Base-by-base conservation (phyloP, 352 stramenopile species). In the Phytophthora constricta region DNA sequence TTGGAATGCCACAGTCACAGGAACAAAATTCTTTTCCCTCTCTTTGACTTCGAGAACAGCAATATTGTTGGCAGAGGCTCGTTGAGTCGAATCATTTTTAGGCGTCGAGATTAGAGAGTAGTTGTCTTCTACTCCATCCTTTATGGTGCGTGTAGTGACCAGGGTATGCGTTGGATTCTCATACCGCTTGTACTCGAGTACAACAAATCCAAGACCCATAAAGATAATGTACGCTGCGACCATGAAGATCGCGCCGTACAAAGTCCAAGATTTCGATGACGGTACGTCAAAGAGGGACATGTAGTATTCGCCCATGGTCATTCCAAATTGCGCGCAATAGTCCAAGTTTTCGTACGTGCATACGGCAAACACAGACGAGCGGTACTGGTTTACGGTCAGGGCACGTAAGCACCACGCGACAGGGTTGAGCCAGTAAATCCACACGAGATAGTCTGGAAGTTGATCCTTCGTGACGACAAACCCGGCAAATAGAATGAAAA, bases 351-450 rank as follows among this genome's bases (percentile, higher is more conserved):
- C 56, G 41, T 78, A 76, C 33, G 62, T 31, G 55, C 72, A 81
- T 13, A 77, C 57, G 25, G 74, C 51, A 14, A 72, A 72, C 1
- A 26, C 5, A 11, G 43, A 13, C 1, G 61, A 72, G 1, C 54
- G 62, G n/a, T 75, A 75, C 22, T 75, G 53, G 16, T 76, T 76
- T 34, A 75, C 67, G 25, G 56, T 66, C 23, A 70, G 74, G 1
- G 61, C 55, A 8, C 74, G 67, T n/a, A 77, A 27, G 28, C 41
- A 60, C 79, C 79, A 87, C 14, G 68, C 50, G 16, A 87, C 69
- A 0, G 80, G 80, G 52, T 86, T 74, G 11, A 86, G 39, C 62
- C 68, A 86, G 59, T 80, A 86, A 25, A 88, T 37, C 76, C 76
- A 89, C 22, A 74, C 65, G 22, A 70, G 39, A 42, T 72, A 80